Evolutionary conservation across 257 asterid genomes (phyloP), one percentile per base, ranked within the genome.

Genomic region (Penstemon barbatus): DNA sequence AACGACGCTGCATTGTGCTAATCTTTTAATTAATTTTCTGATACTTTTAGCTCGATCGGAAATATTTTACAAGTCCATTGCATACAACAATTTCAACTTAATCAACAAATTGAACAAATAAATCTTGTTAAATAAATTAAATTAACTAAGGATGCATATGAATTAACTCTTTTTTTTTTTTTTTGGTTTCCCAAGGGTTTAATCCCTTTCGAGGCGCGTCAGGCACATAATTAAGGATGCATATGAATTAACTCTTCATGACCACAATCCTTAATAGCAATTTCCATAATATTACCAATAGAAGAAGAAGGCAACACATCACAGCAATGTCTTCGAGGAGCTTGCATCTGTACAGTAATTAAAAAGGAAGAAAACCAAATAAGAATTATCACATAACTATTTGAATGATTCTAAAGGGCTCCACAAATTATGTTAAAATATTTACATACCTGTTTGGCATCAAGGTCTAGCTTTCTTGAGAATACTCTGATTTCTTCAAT

Each of bases 261-360:
- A n/a, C 86, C 81, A 60, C 98, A 92, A 75, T 87, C 91, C 82
- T 95, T 86, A 11, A 92, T 75, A 49, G 70, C 75, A 41, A 89
- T 71, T 61, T 92, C 89, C 93, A 89, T 71, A 39, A 75, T 79
- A 33, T 63, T 70, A 19, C 74, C 80, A 2, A 73, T 76, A 5
- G 86, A 69, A 41, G 86, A 69, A 41, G 87, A 76, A 48, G 82
- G 84, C 80, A 82, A 55, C 46, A 89, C 95, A 62, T 92, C 95
- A 54, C 98, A 92, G 15, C 98, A 89, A 39, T 92, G 90, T 77
- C 98, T 84, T 77, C 98, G 69, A 5, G 95, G 92, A 36, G 96
- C 88, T 11, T 69, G 81, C 56, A 92, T 81, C 97, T 92, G 82
- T 51, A 57, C 4, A 69, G 33, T 6, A 49, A 10, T 68, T 5